These are phyloP conservation scores for Cunninghamia lanceolata DNA, from an alignment of 75 land plant species.

Conservation along the genomic window DNA sequence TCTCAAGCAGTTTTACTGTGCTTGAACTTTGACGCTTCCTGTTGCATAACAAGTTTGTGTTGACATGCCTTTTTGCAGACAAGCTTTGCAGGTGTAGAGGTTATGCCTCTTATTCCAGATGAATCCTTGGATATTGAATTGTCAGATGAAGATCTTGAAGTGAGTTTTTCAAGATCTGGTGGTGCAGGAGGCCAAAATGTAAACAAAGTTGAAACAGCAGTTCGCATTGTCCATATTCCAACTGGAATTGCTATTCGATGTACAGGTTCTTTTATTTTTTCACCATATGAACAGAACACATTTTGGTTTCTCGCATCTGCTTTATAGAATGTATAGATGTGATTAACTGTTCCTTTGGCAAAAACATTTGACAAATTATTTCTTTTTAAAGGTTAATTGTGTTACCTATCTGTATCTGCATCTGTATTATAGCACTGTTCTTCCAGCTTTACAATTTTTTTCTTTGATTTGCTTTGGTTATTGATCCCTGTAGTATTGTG, in stretches of 20 bases:
- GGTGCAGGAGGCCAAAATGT: slow-evolving; percentile 99
- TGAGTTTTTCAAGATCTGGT: slow-evolving; percentile 78
- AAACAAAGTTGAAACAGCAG: slow-evolving; percentile 98
- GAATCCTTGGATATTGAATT: slow-evolving; percentile 77
- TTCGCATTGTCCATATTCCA: slow-evolving; percentile 95
- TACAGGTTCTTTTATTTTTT: slow-evolving; percentile 53
- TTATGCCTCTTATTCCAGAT: slow-evolving; percentile 95
- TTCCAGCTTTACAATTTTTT: background rate
- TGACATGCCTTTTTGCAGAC: slow-evolving; percentile 51
- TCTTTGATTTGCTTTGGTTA: background rate
- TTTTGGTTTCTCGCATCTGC: background rate
- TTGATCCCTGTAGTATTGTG: background rate
- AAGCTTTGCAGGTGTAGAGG: slow-evolving; percentile 96
- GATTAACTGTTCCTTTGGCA: background rate
- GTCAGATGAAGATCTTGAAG: slow-evolving; percentile 91
- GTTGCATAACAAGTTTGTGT: background rate
- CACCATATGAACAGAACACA: background rate
- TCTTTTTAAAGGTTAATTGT: background rate
- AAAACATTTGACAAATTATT: background rate
- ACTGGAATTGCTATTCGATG: slow-evolving; percentile 91
- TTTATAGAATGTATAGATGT: background rate
- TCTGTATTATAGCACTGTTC: background rate
- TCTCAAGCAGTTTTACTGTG: background rate
- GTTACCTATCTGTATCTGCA: background rate
- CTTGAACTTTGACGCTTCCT: background rate